Conservation (phyloP, 169 alveolate genomes). For the Cryptosporidium ubiquitum region DNA sequence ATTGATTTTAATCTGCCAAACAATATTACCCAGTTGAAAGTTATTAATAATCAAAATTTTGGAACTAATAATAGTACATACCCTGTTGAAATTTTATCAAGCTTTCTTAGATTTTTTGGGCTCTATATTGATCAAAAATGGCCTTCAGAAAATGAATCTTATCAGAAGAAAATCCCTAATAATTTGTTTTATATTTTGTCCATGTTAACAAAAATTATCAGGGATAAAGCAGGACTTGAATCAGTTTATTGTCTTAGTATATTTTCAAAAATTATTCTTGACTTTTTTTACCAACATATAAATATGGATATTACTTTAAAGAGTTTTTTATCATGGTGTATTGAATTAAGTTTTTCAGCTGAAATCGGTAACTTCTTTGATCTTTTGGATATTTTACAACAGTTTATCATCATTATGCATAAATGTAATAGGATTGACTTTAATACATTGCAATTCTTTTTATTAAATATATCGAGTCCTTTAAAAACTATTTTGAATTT, state of each 20-base stretch:
- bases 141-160: constrained; percentile 33
- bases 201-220: not conserved
- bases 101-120: constrained; percentile 48
- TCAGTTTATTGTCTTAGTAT: constrained; percentile 34
- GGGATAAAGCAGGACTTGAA: constrained; percentile 1
- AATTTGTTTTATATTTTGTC: constrained; percentile 41
- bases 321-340: constrained; percentile 22
- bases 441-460: constrained; percentile 32
- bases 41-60: constrained; percentile 3
- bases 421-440: not conserved
- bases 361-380: constrained; percentile 19
- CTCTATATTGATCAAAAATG: constrained; percentile 37
- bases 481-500: constrained; percentile 30
- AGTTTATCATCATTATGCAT: not conserved
- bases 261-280: constrained; percentile 21
- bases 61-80: not conserved
- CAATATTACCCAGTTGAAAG: constrained; percentile 14
- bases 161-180: constrained; percentile 37
- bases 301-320: constrained; percentile 11
- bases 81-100: constrained; percentile 12
- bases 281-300: constrained; percentile 37
- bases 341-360: not conserved
- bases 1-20: not conserved
- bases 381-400: not conserved
- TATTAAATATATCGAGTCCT: constrained; percentile 14